phyloP scores from a whole-genome alignment of 495 filamentous ascomycete genomes.

The Trichoderma reesei region DNA sequence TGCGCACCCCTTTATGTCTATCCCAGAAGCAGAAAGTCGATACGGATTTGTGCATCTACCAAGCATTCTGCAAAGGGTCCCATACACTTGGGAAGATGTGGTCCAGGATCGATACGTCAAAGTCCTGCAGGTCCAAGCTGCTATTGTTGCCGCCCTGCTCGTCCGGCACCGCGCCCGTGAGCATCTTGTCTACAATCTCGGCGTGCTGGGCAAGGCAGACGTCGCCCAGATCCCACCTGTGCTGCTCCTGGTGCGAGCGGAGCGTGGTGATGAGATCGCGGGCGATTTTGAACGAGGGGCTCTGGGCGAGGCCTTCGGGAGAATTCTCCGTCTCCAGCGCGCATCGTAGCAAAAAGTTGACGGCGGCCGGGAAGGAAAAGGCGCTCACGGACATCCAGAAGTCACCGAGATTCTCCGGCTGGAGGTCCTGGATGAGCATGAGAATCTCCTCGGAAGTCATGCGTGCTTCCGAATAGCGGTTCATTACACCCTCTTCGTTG shows the following conservation, averaged over 20 bases:
- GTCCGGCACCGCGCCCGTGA: constrained; percentile 19
- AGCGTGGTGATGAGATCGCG: constrained; percentile 27
- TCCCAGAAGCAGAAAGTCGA: background rate
- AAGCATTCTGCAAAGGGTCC: constrained; percentile 12
- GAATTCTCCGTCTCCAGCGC: constrained; percentile 32
- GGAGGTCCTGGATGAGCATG: constrained; percentile 38
- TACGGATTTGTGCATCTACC: background rate
- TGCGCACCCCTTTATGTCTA: background rate
- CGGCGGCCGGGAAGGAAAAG: constrained; percentile 40
- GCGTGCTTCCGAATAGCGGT: constrained; percentile 40
- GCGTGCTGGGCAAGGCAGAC: constrained; percentile 45
- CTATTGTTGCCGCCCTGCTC: constrained; percentile 15
- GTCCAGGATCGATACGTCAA: constrained; percentile 11
- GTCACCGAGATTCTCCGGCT: constrained; percentile 35
- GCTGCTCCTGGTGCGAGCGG: constrained; percentile 40
- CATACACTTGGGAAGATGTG: constrained; percentile 20
- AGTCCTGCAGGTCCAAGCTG: constrained; percentile 12
- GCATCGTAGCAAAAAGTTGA: constrained; percentile 39
- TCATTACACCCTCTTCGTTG: constrained; percentile 33
- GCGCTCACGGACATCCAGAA: constrained; percentile 44
- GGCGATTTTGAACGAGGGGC: constrained; percentile 34
- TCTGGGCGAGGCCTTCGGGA: constrained; percentile 30
- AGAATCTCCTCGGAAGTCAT: constrained; percentile 43
- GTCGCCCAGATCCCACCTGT: constrained; percentile 46
- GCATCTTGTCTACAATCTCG: constrained; percentile 22